phyloP scores from a whole-genome alignment of 1,139 yeast species.

The Lodderomyces beijingensis region DNA sequence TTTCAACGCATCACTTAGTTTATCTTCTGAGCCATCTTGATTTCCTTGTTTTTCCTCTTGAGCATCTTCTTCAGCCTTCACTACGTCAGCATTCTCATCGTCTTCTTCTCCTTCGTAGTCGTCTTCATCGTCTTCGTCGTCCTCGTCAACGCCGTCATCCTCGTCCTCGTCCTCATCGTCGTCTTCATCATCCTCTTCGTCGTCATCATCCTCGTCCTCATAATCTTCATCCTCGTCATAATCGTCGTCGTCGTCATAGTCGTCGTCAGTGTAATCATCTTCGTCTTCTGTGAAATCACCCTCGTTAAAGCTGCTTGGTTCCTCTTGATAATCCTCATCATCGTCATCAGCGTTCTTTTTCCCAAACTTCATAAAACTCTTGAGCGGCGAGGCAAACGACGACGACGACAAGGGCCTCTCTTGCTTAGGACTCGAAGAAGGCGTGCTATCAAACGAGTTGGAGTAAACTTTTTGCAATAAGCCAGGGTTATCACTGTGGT shows the following conservation, averaged over 20 bases:
- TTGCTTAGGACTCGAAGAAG: conserved; percentile 10
- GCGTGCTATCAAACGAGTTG: conserved; percentile 9
- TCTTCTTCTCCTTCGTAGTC: no score
- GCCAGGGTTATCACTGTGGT: conserved; percentile 28
- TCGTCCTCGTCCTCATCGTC: conserved; percentile 29
- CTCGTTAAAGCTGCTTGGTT: conserved; percentile 11
- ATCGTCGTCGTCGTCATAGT: conserved; percentile 17
- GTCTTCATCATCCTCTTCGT: conserved; percentile 25
- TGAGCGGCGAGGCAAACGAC: conserved; percentile 41
- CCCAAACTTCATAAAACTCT: conserved; percentile 40
- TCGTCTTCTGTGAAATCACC: conserved; percentile 13
- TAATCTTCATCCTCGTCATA: conserved; percentile 17
- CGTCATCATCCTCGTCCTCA: conserved; percentile 26
- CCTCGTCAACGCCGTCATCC: conserved; percentile 23
- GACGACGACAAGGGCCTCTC: conserved; percentile 35
- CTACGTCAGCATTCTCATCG: no score
- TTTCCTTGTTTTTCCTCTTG: conserved; percentile 16
- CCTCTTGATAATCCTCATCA: conserved; percentile 15
- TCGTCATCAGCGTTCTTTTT: conserved; percentile 17
- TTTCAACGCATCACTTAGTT: not conserved
- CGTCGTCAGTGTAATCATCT: conserved; percentile 15
- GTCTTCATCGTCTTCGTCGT: conserved; percentile 22
- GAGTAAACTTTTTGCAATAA: conserved; percentile 5
- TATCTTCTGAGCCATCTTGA: conserved; percentile 13
- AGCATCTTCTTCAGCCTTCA: conserved; percentile 20